phyloP scores from a whole-genome alignment of 768 basidiomycete species.

The Daedalea quercina region DNA sequence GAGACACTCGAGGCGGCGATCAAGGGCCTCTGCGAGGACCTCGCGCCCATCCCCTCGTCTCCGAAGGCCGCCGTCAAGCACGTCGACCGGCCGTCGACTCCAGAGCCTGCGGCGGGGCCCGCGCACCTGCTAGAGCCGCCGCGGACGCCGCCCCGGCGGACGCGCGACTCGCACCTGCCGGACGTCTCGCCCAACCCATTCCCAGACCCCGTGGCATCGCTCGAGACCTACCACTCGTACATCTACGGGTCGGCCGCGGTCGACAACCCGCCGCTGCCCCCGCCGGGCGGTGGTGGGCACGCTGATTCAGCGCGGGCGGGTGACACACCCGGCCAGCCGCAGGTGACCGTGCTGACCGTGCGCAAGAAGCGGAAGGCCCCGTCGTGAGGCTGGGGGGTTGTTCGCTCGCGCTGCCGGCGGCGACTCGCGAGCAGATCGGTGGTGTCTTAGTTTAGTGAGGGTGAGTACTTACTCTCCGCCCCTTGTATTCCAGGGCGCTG shows the following conservation, averaged over 20 bases:
- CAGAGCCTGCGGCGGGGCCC: slow-evolving; percentile 15
- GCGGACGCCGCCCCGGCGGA: slow-evolving; percentile 38
- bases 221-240: slow-evolving; percentile 52
- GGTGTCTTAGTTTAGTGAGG: too few relatives aligned
- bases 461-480: background rate
- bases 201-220: slow-evolving; percentile 54
- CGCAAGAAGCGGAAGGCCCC: slow-evolving; percentile 38
- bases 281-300: slow-evolving; percentile 8
- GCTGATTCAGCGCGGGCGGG: slow-evolving; percentile 9
- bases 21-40: slow-evolving; percentile 64
- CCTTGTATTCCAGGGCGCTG: background rate
- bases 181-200: slow-evolving; percentile 64
- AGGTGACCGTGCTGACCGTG: slow-evolving; percentile 54
- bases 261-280: slow-evolving; percentile 35
- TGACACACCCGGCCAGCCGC: slow-evolving; percentile 15
- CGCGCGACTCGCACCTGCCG: slow-evolving; percentile 22
- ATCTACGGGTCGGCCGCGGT: slow-evolving; percentile 55
- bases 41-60: slow-evolving; percentile 19
- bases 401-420: too few relatives aligned
- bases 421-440: too few relatives aligned
- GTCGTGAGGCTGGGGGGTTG: slow-evolving; percentile 6
- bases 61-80: background rate
- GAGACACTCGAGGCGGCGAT: slow-evolving; percentile 65
- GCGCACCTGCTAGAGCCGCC: slow-evolving; percentile 35
- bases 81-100: slow-evolving; percentile 11